Evolutionary conservation across 352 stramenopile genomes (phyloP).

Genomic region (Discostella stelligera): DNA sequence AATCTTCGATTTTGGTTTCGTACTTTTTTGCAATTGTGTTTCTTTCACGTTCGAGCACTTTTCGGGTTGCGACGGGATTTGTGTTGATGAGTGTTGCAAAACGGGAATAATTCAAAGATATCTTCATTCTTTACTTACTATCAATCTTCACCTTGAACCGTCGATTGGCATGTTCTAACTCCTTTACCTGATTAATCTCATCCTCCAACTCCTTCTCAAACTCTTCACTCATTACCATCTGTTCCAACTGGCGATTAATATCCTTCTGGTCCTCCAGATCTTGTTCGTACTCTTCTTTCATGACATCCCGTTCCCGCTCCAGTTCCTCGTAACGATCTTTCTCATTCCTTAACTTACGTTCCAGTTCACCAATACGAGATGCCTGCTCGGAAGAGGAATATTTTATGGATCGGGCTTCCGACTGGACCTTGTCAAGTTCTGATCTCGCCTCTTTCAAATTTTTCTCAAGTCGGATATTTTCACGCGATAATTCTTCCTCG

Average conservation of each 20-base stretch:
- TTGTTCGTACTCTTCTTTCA: constrained; percentile 50
- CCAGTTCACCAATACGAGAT: constrained; percentile 33
- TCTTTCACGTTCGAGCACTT: constrained; percentile 45
- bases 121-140: constrained; percentile 10
- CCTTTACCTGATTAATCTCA: constrained; percentile 53
- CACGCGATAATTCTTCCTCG: constrained; percentile 40
- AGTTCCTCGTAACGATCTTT: constrained; percentile 32
- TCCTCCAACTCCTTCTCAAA: constrained; percentile 51
- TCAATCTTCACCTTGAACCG: constrained; percentile 57
- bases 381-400: constrained; percentile 32
- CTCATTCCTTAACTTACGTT: constrained; percentile 42
- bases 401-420: constrained; percentile 23
- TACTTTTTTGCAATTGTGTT: constrained; percentile 39
- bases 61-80: background rate
- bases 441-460: constrained; percentile 22
- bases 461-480: constrained; percentile 34
- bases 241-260: constrained; percentile 51
- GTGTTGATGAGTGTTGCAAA: background rate
- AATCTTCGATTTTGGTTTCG: constrained; percentile 44
- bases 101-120: background rate
- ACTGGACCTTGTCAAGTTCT: constrained; percentile 28
- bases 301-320: constrained; percentile 37
- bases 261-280: constrained; percentile 52
- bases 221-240: constrained; percentile 54
- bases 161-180: constrained; percentile 48